Percentiles rank a stretch among this genome's conserved stretches.
phyloP scores from a whole-genome alignment of 352 stramenopile genomes.

The Discostella stelligera region DNA sequence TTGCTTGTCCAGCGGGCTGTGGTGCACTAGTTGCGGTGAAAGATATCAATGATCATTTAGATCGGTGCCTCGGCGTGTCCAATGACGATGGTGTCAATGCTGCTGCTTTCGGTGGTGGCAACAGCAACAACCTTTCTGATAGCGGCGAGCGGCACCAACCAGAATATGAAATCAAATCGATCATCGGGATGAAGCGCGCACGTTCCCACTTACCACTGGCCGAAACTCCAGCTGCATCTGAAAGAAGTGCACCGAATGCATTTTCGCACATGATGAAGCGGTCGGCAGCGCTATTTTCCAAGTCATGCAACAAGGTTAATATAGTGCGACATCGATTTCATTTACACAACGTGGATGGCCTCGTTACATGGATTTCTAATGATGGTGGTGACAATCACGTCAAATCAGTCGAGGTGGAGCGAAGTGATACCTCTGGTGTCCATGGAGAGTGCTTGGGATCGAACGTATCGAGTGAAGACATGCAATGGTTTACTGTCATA shows the following conservation, averaged over 20 bases:
- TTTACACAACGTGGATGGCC: conserved; percentile 36
- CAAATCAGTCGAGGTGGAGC: neutral
- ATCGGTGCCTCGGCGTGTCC: conserved; percentile 43
- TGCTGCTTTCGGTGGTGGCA: neutral
- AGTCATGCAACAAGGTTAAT: conserved; percentile 11
- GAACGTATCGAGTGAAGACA: neutral
- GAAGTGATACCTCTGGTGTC: neutral
- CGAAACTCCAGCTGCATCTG: neutral
- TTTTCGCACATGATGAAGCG: conserved; percentile 72
- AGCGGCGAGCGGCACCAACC: neutral
- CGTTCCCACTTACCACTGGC: neutral
- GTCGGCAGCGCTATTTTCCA: conserved; percentile 42
- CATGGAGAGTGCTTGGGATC: neutral
- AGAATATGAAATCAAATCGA: neutral
- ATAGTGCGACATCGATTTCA: conserved; percentile 41
- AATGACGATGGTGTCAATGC: conserved; percentile 1
- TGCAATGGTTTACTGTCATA: conserved; percentile 42
- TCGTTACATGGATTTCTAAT: conserved; percentile 36
- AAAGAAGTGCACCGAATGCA: conserved; percentile 40
- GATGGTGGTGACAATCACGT: neutral
- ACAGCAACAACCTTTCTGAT: no score
- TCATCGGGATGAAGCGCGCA: neutral
- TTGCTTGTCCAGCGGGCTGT: conserved; percentile 66
- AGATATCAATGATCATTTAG: conserved; percentile 67
- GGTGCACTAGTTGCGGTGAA: conserved; percentile 42